phyloP scores from a whole-genome alignment of 306 rosid species.

The Rosa rugosa region DNA sequence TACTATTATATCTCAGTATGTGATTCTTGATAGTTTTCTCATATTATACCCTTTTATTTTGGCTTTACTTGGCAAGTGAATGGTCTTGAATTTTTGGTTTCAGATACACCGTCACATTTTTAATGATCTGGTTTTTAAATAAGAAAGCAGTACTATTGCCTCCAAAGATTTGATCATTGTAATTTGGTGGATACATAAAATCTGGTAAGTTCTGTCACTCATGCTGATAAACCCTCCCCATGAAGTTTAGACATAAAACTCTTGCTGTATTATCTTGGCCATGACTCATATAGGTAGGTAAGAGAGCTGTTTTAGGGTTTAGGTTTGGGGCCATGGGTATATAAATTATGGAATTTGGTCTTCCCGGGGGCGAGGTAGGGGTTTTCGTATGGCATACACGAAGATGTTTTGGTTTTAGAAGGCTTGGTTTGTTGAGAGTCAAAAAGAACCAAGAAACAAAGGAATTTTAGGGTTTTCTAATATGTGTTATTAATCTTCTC shows the following conservation, averaged over 20 bases:
- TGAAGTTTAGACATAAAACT: not conserved
- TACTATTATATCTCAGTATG: slow-evolving; percentile 92
- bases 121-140: slow-evolving; percentile 80
- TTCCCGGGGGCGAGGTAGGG: not conserved
- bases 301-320: not conserved
- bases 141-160: slow-evolving; percentile 74
- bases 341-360: not conserved
- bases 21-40: slow-evolving; percentile 23
- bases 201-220: slow-evolving; percentile 53
- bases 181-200: slow-evolving; percentile 81
- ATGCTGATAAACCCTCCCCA: not conserved
- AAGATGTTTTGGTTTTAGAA: not conserved
- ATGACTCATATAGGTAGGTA: not conserved
- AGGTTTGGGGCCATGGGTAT: not conserved
- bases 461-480: too few relatives aligned
- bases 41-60: slow-evolving; percentile 10
- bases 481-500: too few relatives aligned
- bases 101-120: slow-evolving; percentile 76
- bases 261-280: not conserved
- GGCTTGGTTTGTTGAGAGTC: not conserved
- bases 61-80: slow-evolving; percentile 21
- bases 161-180: slow-evolving; percentile 81
- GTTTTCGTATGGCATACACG: not conserved
- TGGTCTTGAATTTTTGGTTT: slow-evolving; percentile 23
- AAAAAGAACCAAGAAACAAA: too few relatives aligned